Evolutionary conservation across 1,139 yeast genomes (phyloP).

Genomic region (Torulaspora pretoriensis): DNA sequence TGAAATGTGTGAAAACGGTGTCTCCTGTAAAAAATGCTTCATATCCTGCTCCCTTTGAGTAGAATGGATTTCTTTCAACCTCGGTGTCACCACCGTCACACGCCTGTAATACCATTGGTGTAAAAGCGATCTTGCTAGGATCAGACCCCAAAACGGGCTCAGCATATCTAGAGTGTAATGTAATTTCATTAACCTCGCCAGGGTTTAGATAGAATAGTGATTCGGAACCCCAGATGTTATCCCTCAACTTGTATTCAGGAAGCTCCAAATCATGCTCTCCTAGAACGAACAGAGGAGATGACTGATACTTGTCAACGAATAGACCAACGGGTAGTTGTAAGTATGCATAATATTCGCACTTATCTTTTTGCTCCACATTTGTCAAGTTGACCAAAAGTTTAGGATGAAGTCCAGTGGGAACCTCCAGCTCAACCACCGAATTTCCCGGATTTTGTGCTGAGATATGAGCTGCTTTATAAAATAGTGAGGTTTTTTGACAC

Average conservation of each 20-base stretch:
- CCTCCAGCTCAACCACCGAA: constrained; percentile 23
- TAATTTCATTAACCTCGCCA: constrained; percentile 36
- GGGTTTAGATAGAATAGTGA: constrained; percentile 39
- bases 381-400: constrained; percentile 26
- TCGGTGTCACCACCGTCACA: constrained; percentile 39
- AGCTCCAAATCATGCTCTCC: constrained; percentile 41
- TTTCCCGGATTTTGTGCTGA: neutral
- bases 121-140: constrained; percentile 31
- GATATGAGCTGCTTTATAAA: constrained; percentile 25
- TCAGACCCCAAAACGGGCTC: constrained; percentile 35
- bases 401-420: constrained; percentile 49
- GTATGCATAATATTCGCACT: constrained; percentile 36
- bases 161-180: constrained; percentile 49
- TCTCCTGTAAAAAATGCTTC: constrained; percentile 45
- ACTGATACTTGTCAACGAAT: constrained; percentile 40
- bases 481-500: constrained; percentile 31
- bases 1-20: constrained; percentile 41
- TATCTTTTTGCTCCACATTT: constrained; percentile 15
- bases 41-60: constrained; percentile 39
- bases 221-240: constrained; percentile 43
- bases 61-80: constrained; percentile 38
- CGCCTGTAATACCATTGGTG: constrained; percentile 48
- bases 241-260: constrained; percentile 44
- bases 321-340: constrained; percentile 34
- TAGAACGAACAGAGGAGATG: constrained; percentile 35